These are phyloP conservation scores for Cyclostephanos tholiformis DNA, from an alignment of 108 stramenopile genomes.

Conservation along the genomic window DNA sequence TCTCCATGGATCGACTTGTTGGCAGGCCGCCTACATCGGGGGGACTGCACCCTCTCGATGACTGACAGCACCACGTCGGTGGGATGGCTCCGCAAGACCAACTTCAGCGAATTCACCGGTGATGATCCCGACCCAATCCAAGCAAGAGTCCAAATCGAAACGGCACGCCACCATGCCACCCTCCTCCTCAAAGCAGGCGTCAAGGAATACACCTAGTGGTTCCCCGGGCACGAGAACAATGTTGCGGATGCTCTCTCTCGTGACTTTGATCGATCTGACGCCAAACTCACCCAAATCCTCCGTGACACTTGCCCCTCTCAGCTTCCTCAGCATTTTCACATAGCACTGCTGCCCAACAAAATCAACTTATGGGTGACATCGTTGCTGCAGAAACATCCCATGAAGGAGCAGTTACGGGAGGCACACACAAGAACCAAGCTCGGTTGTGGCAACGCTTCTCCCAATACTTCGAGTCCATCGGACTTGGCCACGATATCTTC, in stretches of 20 bases:
- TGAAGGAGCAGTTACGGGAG: too few species aligned
- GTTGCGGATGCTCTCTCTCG: constrained; percentile 32
- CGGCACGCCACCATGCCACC: background rate
- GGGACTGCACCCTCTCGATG: constrained; percentile 1
- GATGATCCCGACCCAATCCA: constrained; percentile 15
- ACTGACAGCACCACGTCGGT: constrained; percentile 17
- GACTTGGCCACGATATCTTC: too few species aligned
- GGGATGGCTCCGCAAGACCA: constrained; percentile 23
- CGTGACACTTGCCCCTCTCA: too few species aligned
- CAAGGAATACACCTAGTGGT: too few species aligned
- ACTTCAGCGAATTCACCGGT: constrained; percentile 16
- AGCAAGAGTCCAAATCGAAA: constrained; percentile 5
- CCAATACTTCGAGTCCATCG: too few species aligned
- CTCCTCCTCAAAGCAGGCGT: too few species aligned
- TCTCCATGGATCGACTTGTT: background rate
- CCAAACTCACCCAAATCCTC: constrained; percentile 25
- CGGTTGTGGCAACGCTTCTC: too few species aligned
- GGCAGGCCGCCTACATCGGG: background rate
- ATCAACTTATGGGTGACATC: constrained; percentile 29
- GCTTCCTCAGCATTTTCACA: constrained; percentile 21
- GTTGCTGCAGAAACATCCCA: too few species aligned
- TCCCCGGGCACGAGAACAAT: constrained; percentile 8
- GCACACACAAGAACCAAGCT: too few species aligned
- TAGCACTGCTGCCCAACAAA: constrained; percentile 21
- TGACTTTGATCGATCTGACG: constrained; percentile 5